phyloP scores from a whole-genome alignment of 768 basidiomycete species.

The Pleurotus giganteus region DNA sequence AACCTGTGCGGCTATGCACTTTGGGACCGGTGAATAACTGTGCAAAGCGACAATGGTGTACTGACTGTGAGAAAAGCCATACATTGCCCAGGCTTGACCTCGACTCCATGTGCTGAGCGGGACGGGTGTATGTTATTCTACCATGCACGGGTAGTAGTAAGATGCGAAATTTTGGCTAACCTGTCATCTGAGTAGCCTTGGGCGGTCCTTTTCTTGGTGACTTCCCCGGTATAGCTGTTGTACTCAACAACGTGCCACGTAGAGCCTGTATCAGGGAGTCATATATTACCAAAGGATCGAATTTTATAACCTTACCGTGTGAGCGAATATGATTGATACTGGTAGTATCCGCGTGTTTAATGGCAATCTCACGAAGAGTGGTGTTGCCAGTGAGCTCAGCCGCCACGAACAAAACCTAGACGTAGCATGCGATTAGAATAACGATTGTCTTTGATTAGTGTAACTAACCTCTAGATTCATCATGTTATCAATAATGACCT shows the following conservation, averaged over 20 bases:
- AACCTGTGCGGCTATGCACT: constrained; percentile 61
- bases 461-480: constrained; percentile 76
- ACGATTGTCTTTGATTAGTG: too few relatives aligned
- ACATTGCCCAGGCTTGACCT: constrained; percentile 70
- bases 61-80: constrained; percentile 68
- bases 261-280: constrained; percentile 30
- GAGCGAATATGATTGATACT: constrained; percentile 62
- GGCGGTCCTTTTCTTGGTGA: constrained; percentile 52
- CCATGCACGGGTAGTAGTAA: too few relatives aligned
- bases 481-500: constrained; percentile 81
- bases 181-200: constrained; percentile 60
- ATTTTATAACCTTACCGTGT: constrained; percentile 42
- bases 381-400: constrained; percentile 57
- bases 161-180: too few relatives aligned
- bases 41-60: constrained; percentile 1
- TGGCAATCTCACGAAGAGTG: constrained; percentile 60
- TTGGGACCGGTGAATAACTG: background rate
- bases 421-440: background rate
- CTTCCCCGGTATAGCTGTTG: constrained; percentile 59
- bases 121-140: too few relatives aligned
- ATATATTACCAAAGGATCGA: background rate
- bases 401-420: constrained; percentile 47
- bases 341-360: constrained; percentile 62
- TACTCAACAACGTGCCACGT: constrained; percentile 68
- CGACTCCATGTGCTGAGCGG: constrained; percentile 71